Evolutionary conservation across 768 basidiomycete species (phyloP).

Genomic region (Myochromella boudieri): DNA sequence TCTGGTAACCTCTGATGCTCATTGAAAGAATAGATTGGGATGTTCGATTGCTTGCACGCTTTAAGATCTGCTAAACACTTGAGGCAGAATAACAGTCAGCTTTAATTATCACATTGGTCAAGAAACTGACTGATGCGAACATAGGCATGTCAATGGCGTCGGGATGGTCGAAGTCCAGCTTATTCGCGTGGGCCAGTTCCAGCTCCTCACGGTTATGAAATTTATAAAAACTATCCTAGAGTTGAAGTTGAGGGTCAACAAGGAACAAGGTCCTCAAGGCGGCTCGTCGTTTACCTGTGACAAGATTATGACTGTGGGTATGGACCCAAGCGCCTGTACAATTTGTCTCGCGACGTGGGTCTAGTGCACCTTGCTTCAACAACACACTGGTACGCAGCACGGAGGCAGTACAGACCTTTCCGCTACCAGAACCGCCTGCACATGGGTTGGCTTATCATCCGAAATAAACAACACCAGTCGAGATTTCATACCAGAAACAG

Average conservation of each 20-base stretch:
- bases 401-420: slow-evolving; percentile 57
- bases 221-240: slow-evolving; percentile 93
- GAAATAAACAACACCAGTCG: too few species aligned
- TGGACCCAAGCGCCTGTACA: slow-evolving; percentile 75
- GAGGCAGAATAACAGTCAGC: too few species aligned
- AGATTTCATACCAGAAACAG: slow-evolving; percentile 65
- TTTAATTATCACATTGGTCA: too few species aligned
- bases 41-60: slow-evolving; percentile 78
- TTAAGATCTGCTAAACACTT: slow-evolving; percentile 89
- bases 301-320: slow-evolving; percentile 87
- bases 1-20: slow-evolving; percentile 82
- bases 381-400: neutral
- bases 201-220: slow-evolving; percentile 77
- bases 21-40: slow-evolving; percentile 93
- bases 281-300: slow-evolving; percentile 61
- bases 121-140: slow-evolving; percentile 68
- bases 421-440: slow-evolving; percentile 81
- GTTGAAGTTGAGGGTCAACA: slow-evolving; percentile 4
- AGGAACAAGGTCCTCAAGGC: neutral
- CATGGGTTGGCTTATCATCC: neutral
- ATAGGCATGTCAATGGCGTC: slow-evolving; percentile 89
- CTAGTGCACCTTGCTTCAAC: slow-evolving; percentile 32
- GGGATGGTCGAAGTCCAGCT: slow-evolving; percentile 89
- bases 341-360: slow-evolving; percentile 87
- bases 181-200: slow-evolving; percentile 76